Conservation (phyloP, 139 green algal genomes). For the Gonium pectorale region DNA sequence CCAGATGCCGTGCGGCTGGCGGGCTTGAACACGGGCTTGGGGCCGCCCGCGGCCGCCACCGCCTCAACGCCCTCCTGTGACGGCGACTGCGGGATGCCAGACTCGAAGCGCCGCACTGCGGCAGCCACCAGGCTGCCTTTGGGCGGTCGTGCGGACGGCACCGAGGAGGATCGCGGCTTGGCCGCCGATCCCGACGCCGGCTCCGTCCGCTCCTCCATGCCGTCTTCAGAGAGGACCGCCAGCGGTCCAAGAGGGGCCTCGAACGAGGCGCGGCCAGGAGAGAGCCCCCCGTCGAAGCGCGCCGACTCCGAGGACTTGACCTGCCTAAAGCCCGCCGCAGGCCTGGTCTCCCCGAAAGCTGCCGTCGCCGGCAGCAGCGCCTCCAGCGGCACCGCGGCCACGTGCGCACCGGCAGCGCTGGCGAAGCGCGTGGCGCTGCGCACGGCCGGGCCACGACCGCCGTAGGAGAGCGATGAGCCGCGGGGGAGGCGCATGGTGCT, state of each 20-base stretch:
- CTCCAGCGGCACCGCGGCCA: not conserved
- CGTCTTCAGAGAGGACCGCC: not conserved
- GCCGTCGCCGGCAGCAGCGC: not conserved
- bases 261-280: not conserved
- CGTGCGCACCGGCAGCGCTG: not conserved
- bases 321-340: not conserved
- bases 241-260: not conserved
- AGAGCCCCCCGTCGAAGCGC: not conserved
- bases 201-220: too few species aligned
- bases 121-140: constrained; percentile 18
- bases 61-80: not conserved
- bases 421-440: not conserved
- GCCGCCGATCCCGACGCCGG: too few species aligned
- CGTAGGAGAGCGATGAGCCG: not conserved
- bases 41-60: not conserved
- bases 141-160: not conserved
- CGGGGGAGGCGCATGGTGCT: not conserved
- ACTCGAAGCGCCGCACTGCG: constrained; percentile 17
- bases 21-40: not conserved
- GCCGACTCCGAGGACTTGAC: not conserved
- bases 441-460: not conserved
- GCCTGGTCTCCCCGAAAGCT: too few species aligned
- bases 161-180: not conserved
- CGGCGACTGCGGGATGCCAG: not conserved
- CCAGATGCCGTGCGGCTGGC: not conserved